These are phyloP conservation scores for Rhizophagus prolifer DNA, from an alignment of 192 early-diverging fungal species.

Conservation along the genomic window DNA sequence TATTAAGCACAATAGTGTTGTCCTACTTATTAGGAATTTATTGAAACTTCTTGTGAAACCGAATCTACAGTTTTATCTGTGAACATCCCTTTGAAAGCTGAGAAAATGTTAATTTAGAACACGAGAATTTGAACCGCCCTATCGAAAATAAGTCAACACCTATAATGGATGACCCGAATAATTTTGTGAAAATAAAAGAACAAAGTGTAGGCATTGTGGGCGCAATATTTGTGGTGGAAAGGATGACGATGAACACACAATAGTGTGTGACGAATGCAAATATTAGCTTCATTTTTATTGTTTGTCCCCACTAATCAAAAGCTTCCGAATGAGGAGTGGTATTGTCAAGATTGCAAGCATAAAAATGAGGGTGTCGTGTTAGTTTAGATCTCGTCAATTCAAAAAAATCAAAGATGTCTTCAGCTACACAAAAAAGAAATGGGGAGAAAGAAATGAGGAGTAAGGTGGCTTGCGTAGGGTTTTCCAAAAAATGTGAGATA, in stretches of 20 bases:
- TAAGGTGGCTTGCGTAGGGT: slow-evolving; percentile 53
- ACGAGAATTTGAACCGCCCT: too few relatives aligned
- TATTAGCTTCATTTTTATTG: slow-evolving; percentile 55
- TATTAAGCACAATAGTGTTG: slow-evolving; percentile 35
- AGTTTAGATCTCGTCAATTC: slow-evolving; percentile 36
- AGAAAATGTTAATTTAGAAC: not conserved
- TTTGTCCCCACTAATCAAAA: slow-evolving; percentile 39
- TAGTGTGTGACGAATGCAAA: slow-evolving; percentile 63
- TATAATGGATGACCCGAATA: slow-evolving; percentile 1
- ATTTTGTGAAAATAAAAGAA: slow-evolving; percentile 36
- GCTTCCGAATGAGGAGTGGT: slow-evolving; percentile 53
- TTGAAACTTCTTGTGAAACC: not conserved
- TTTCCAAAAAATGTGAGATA: slow-evolving; percentile 23
- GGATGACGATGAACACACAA: slow-evolving; percentile 52
- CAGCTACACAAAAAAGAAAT: slow-evolving; percentile 53
- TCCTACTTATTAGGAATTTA: slow-evolving; percentile 31
- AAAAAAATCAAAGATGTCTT: slow-evolving; percentile 51
- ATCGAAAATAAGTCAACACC: not conserved
- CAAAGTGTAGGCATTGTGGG: slow-evolving; percentile 54
- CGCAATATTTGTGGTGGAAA: slow-evolving; percentile 53
- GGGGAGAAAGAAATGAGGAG: slow-evolving; percentile 61
- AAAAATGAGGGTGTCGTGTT: slow-evolving; percentile 37
- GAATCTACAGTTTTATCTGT: not conserved
- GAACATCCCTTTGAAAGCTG: not conserved
- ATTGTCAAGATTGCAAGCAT: slow-evolving; percentile 50